These are phyloP conservation scores for Euptelea pleiosperma DNA, from an alignment of 164 flowering plant species.

Conservation along the genomic window DNA sequence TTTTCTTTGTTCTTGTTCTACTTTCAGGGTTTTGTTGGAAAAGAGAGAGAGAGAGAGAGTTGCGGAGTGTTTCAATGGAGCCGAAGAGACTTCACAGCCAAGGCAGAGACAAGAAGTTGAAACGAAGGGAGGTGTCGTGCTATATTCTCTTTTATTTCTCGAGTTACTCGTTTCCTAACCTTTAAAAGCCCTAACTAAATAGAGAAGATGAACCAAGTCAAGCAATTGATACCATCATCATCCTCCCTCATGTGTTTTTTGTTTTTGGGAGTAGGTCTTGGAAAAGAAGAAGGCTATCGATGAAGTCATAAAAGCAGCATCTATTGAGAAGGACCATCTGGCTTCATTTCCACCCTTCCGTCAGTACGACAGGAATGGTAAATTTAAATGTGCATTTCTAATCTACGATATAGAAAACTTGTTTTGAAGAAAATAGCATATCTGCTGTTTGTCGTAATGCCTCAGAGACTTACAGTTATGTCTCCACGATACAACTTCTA, in stretches of 20 bases:
- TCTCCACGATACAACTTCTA: neutral
- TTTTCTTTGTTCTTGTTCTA: too few species aligned
- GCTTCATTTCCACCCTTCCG: slow-evolving; percentile 47
- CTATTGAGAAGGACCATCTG: slow-evolving; percentile 50
- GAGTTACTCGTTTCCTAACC: neutral
- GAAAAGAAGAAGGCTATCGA: slow-evolving; percentile 66
- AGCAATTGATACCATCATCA: neutral
- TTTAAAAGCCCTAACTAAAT: neutral
- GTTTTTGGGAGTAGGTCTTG: slow-evolving; percentile 36
- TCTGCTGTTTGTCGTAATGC: neutral
- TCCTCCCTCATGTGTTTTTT: neutral
- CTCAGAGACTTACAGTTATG: neutral
- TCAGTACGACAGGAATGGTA: slow-evolving; percentile 52
- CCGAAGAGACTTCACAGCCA: neutral
- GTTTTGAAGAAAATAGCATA: neutral
- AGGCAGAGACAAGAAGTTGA: slow-evolving; percentile 9
- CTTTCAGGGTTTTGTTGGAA: too few species aligned
- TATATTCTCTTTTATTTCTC: neutral
- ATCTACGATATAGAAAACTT: neutral
- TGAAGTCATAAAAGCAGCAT: slow-evolving; percentile 52
- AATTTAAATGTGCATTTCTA: too few species aligned
- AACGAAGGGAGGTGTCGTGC: slow-evolving; percentile 13
- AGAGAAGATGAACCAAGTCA: neutral
- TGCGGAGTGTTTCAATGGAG: slow-evolving; percentile 1
- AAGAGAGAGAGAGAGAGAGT: slow-evolving; percentile 4